Percentiles rank a stretch among this genome's conserved stretches.
Conservation (phyloP, 257 asterid species). For the Solanum gracilifrons region DNA sequence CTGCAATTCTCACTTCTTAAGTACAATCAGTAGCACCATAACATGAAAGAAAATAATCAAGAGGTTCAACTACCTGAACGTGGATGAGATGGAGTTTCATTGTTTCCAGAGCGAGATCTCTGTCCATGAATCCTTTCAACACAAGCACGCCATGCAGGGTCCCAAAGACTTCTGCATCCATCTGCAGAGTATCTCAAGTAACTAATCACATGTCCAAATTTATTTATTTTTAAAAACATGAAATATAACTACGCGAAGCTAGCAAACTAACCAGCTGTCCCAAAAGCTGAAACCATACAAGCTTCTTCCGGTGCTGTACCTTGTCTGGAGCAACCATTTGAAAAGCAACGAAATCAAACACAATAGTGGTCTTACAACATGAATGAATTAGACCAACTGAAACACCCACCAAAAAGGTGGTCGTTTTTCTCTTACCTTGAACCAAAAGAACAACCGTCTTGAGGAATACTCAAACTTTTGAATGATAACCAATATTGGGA, state of each 20-base stretch:
- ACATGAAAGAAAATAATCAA: background rate
- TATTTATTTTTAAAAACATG: background rate
- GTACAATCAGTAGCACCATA: conserved; percentile 7
- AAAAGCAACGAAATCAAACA: background rate
- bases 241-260: background rate
- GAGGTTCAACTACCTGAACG: conserved; percentile 46
- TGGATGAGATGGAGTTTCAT: conserved; percentile 47
- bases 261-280: conserved; percentile 41
- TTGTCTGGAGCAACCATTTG: conserved; percentile 50
- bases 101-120: conserved; percentile 32
- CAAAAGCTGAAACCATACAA: conserved; percentile 92
- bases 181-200: conserved; percentile 24
- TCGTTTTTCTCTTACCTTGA: background rate
- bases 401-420: background rate
- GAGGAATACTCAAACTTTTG: background rate
- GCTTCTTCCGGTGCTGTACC: conserved; percentile 96
- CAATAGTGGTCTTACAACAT: background rate
- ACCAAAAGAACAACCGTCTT: background rate
- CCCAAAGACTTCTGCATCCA: conserved; percentile 83
- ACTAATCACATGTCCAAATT: background rate
- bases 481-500: background rate
- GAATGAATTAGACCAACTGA: background rate
- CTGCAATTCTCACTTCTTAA: conserved; percentile 32
- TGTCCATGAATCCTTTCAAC: conserved; percentile 53
- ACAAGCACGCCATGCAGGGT: conserved; percentile 79